phyloP scores from a whole-genome alignment of 805 yeast species.

The Zygosaccharomyces siamensis region DNA sequence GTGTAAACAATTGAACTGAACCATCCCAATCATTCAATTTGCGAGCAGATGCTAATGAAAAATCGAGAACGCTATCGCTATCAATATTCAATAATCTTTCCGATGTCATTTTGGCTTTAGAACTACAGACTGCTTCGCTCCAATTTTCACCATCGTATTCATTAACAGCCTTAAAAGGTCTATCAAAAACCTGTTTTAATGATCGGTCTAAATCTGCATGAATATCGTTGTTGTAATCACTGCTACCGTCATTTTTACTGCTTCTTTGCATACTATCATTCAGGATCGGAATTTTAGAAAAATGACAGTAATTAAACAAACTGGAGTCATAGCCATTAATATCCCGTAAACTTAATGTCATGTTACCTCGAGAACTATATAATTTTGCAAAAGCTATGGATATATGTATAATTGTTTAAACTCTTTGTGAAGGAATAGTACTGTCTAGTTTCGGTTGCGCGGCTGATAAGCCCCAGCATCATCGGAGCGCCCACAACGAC shows the following conservation, averaged over 20 bases:
- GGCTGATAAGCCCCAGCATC: not conserved
- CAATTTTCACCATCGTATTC: slow-evolving; percentile 8
- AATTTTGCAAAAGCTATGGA: not conserved
- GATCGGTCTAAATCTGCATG: slow-evolving; percentile 1
- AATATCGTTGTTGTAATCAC: not conserved
- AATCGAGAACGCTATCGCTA: slow-evolving; percentile 19
- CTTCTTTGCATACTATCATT: slow-evolving; percentile 7
- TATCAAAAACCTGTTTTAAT: slow-evolving; percentile 3
- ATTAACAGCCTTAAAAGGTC: not conserved
- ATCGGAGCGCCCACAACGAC: not conserved
- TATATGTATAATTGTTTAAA: not conserved
- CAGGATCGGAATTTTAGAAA: slow-evolving; percentile 8
- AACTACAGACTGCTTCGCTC: slow-evolving; percentile 2
- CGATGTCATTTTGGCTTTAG: not conserved
- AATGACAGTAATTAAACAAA: slow-evolving; percentile 8
- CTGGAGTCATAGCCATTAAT: slow-evolving; percentile 10
- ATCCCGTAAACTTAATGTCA: slow-evolving; percentile 10
- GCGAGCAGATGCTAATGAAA: slow-evolving; percentile 12
- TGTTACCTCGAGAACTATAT: not conserved
- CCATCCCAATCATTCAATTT: slow-evolving; percentile 4
- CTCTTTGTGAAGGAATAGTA: not conserved
- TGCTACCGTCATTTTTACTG: not conserved
- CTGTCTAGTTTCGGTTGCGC: not conserved
- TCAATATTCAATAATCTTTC: slow-evolving; percentile 13
- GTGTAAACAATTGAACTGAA: slow-evolving; percentile 8